A percentile compares a stretch with the other conserved stretches of the same genome.
phyloP scores from a whole-genome alignment of 495 filamentous ascomycete genomes.

The Xylaria bambusicola region DNA sequence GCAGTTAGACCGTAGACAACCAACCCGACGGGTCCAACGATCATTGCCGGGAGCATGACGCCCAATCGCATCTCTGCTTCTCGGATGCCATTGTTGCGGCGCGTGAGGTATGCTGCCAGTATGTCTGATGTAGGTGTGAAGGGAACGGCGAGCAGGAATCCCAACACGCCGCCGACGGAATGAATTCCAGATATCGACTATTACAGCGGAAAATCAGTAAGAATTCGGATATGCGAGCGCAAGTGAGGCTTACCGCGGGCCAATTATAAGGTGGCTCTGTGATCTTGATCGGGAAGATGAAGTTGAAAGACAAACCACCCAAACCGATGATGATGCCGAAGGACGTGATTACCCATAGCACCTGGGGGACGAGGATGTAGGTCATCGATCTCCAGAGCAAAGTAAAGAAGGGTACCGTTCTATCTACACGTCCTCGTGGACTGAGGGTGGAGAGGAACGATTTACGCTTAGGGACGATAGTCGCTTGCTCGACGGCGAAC shows the following conservation, averaged over 20 bases:
- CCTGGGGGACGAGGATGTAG: constrained; percentile 57
- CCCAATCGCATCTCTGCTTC: constrained; percentile 65
- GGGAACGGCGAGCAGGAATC: constrained; percentile 57
- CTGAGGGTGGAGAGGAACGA: constrained; percentile 48
- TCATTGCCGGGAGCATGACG: constrained; percentile 56
- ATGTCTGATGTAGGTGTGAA: constrained; percentile 58
- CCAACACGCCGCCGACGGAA: constrained; percentile 53
- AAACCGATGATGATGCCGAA: constrained; percentile 56
- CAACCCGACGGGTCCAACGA: constrained; percentile 56
- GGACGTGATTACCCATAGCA: constrained; percentile 62
- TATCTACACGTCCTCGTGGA: constrained; percentile 45
- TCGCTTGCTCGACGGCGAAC: constrained; percentile 19
- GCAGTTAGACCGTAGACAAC: constrained; percentile 60
- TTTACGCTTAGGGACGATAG: constrained; percentile 37
- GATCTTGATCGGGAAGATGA: constrained; percentile 62
- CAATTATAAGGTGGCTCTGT: constrained; percentile 59
- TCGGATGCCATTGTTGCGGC: constrained; percentile 56
- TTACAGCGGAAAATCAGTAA: constrained; percentile 4
- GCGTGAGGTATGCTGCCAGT: constrained; percentile 57
- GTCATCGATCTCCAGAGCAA: constrained; percentile 55
- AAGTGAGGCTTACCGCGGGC: constrained; percentile 33
- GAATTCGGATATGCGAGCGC: no score
- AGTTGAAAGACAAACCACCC: constrained; percentile 59
- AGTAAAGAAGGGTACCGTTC: constrained; percentile 45
- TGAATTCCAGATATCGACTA: constrained; percentile 59